Base-by-base conservation (phyloP, 129 eudicot species). In the Artemisia argyi region DNA sequence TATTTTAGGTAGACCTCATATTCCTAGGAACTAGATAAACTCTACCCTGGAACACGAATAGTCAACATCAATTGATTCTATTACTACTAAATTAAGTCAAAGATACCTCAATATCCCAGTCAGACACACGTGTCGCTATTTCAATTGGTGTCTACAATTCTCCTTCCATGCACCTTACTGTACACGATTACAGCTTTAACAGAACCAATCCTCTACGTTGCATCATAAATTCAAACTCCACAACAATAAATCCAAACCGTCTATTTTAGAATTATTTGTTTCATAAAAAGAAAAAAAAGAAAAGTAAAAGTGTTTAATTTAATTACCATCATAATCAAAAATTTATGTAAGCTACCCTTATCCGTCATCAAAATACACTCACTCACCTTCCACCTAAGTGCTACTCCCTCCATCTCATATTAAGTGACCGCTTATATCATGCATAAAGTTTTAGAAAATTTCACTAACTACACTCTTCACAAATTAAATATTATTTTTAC, bases 61-160 rank as follows among this genome's bases (percentile, higher is more conserved):
- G 61, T 78, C 82, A 46, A 71, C 67, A 64, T 78, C 82, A 71
- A 8, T 62, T 58, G 59, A 62, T 75, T 66, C 67, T 66, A 7
- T 55, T 30, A 53, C 47, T 17, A 55, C 15, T 3, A 42, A 10
- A 61, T 5, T 13, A 32, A 63, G 76, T 77, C 76, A 77, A 77
- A 63, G 76, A 35, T 62, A 7, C 60, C 63, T 42, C 22, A 65
- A 53, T 61, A 54, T 35, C 61, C 50, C 14, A 11, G 35, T 14
- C 76, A 17, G 53, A 6, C 11, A 24, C 67, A 75, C 76, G 80
- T 75, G 84, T 56, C 84, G 56, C 14, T 11, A 64, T 12, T 9
- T 18, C 71, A 7, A 74, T 24, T 63, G 52, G 46, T 1, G 1
- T 1, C 42, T 4, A 0, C 62, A 52, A 12, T 24, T 55, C 61